Evolutionary conservation across 306 rosid species (phyloP).

Genomic region (Glycine tomentella): DNA sequence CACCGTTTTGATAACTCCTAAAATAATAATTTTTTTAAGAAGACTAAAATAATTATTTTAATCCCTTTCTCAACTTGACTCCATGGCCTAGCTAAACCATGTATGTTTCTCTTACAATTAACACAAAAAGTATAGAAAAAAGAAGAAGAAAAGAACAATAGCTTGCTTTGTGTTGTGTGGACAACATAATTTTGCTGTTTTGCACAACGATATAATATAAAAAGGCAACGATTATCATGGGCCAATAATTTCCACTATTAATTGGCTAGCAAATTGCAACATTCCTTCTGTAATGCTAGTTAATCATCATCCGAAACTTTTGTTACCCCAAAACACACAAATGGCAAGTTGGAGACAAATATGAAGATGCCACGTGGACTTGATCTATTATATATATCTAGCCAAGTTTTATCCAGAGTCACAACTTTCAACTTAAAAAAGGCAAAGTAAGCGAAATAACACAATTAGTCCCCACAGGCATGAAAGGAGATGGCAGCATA

Average conservation of each 20-base stretch:
- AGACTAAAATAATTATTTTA: too few species aligned
- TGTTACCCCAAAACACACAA: background rate
- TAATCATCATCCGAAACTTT: background rate
- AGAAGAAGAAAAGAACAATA: too few species aligned
- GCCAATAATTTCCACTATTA: background rate
- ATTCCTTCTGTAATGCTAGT: background rate
- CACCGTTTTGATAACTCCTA: too few species aligned
- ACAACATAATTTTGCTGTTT: too few species aligned
- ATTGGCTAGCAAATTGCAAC: background rate
- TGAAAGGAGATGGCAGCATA: background rate
- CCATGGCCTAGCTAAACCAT: too few species aligned
- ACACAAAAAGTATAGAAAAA: too few species aligned
- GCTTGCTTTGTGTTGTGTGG: too few species aligned
- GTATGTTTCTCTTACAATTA: too few species aligned
- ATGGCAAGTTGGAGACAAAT: conserved; percentile 16
- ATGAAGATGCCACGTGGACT: background rate
- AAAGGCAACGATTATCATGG: background rate
- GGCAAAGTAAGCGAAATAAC: background rate
- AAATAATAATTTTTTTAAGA: too few species aligned
- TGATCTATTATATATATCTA: background rate
- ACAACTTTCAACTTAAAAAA: background rate
- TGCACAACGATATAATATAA: background rate
- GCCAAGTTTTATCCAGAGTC: background rate
- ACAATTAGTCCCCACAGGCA: conserved; percentile 5
- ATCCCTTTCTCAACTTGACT: too few species aligned